Conservation (phyloP, 768 basidiomycete genomes). For the Inosperma sp. region DNA sequence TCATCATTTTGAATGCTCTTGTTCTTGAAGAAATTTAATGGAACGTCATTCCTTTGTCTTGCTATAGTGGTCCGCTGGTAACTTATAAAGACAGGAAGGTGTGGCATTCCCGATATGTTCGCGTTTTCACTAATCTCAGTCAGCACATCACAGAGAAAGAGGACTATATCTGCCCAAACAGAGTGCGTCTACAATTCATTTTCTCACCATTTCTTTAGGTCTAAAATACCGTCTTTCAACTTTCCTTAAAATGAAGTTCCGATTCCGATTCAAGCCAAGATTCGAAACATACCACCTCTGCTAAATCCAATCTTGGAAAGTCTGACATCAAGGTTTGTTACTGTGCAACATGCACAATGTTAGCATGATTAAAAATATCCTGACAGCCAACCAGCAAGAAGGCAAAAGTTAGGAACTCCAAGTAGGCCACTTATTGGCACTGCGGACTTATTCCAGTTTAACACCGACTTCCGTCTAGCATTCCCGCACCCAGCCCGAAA, state of each 20-base stretch:
- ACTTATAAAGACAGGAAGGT: slow-evolving; percentile 37
- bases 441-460: slow-evolving; percentile 5
- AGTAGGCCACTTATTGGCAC: slow-evolving; percentile 3
- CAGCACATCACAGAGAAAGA: slow-evolving; percentile 22
- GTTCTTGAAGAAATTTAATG: too few species aligned
- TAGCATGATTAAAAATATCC: too few species aligned
- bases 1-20: too few species aligned
- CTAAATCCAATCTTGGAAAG: too few species aligned
- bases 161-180: slow-evolving; percentile 17
- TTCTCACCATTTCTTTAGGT: neutral
- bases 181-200: slow-evolving; percentile 14
- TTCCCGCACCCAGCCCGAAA: slow-evolving; percentile 28
- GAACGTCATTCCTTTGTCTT: neutral
- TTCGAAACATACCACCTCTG: too few species aligned
- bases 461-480: slow-evolving; percentile 17
- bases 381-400: slow-evolving; percentile 2
- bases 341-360: too few species aligned
- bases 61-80: slow-evolving; percentile 13
- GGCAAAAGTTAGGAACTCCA: slow-evolving; percentile 16
- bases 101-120: slow-evolving; percentile 6
- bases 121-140: slow-evolving; percentile 10
- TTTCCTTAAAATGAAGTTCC: slow-evolving; percentile 16
- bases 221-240: neutral
- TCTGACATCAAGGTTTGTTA: too few species aligned
- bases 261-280: slow-evolving; percentile 13